A percentile compares a stretch with the other conserved stretches of the same genome.
Conservation (phyloP, 1,284 basidiomycete species). For the Sanghuangporus baumii region DNA sequence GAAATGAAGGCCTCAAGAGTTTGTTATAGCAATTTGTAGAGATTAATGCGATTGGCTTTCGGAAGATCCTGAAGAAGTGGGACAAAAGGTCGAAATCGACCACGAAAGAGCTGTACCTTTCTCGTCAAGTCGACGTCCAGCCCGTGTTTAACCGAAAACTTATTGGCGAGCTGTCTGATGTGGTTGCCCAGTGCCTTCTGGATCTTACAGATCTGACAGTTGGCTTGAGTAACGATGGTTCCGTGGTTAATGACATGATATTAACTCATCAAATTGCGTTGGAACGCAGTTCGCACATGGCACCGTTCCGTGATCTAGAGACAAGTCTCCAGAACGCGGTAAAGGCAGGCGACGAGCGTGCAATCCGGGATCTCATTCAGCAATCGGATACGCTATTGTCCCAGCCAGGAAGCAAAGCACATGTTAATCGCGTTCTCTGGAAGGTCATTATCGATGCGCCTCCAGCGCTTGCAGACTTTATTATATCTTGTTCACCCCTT, state of each 20-base stretch:
- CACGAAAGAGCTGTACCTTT: slow-evolving; percentile 94
- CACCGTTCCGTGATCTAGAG: slow-evolving; percentile 84
- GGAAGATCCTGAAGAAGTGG: slow-evolving; percentile 99
- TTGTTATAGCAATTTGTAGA: slow-evolving; percentile 86
- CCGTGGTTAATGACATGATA: slow-evolving; percentile 41
- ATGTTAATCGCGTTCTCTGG: slow-evolving; percentile 87
- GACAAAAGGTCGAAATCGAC: slow-evolving; percentile 94
- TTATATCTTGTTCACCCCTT: slow-evolving; percentile 71
- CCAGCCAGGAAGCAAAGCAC: slow-evolving; percentile 52
- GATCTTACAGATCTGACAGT: slow-evolving; percentile 85
- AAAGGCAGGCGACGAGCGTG: slow-evolving; percentile 49
- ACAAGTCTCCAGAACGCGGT: slow-evolving; percentile 78
- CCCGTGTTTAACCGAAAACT: slow-evolving; percentile 98
- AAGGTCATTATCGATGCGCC: slow-evolving; percentile 82
- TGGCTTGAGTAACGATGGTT: slow-evolving; percentile 65
- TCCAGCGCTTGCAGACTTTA: slow-evolving; percentile 64
- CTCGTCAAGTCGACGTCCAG: slow-evolving; percentile 97
- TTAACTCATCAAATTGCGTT: slow-evolving; percentile 69
- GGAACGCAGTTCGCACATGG: slow-evolving; percentile 53
- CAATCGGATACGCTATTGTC: slow-evolving; percentile 63
- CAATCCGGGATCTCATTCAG: slow-evolving; percentile 65
- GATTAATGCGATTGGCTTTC: slow-evolving; percentile 95
- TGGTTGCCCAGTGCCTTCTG: slow-evolving; percentile 88
- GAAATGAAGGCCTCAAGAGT: slow-evolving; percentile 19
- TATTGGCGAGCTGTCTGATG: slow-evolving; percentile 93